Evolutionary conservation across 345 rosid species (phyloP).

Genomic region (Dovyalis caffra): DNA sequence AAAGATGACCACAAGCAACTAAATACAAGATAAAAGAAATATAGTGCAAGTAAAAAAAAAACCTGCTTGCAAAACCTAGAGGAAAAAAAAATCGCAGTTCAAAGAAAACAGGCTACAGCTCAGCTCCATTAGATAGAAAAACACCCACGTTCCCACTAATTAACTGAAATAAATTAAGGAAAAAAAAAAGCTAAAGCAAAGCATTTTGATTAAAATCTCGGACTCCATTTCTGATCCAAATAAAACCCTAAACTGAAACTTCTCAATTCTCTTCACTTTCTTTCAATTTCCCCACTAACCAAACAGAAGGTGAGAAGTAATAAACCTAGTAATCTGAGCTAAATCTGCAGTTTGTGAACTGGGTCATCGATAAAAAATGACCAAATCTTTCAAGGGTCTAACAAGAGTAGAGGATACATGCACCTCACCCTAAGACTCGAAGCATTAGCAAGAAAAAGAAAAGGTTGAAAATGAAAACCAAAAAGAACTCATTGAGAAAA

Average conservation of each 20-base stretch:
- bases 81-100: background rate
- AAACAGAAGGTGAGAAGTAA: background rate
- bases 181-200: background rate
- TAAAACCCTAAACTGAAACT: background rate
- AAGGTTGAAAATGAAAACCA: too few species aligned
- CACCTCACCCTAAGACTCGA: background rate
- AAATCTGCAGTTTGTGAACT: background rate
- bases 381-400: background rate
- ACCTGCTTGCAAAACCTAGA: background rate
- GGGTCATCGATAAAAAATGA: background rate
- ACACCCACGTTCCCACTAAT: background rate
- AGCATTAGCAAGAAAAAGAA: background rate
- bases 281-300: background rate
- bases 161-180: background rate
- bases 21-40: background rate
- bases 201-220: background rate
- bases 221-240: background rate
- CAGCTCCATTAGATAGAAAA: background rate
- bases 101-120: background rate
- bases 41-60: background rate
- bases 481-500: background rate
- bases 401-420: background rate
- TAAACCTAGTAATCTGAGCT: conserved; percentile 1
- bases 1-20: background rate
- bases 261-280: background rate